Evolutionary conservation across 1,139 yeast species (phyloP), one percentile per base, ranked within the genome.

Genomic region (Nakaseomyces uthaithaninus): DNA sequence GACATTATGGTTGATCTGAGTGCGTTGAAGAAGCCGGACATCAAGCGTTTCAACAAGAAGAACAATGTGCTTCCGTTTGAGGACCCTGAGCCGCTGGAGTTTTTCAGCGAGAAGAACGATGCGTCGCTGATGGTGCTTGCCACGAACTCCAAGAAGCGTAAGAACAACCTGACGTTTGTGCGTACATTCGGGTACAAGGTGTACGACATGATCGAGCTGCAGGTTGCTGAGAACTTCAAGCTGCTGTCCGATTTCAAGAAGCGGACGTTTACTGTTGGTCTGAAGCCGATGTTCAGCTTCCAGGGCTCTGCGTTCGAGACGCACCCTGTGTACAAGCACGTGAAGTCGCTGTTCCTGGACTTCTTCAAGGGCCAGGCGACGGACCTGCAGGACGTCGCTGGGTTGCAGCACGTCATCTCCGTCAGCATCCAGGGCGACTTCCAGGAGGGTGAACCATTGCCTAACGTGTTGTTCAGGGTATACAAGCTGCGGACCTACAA

Each of bases 91-190:
- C 75, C 81, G 33, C 66, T 93, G 45, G 98, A 93, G 63, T 91
- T 93, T 57, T 84, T 89, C 60, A 73, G 95, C 48, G 95, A 89
- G 63, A 93, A 91, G 72, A 93, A 91, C 62, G 98, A 91, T 63
- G 65, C 83, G 36, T 86, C 97, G 2, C 67, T 91, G 48, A 63
- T 91, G 58, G 94, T 91, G n/a, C 71, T 89, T 43, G 75, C 89
- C 6, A 71, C 86, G 15, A 77, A 77, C 64, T 86, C 85, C 60
- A 93, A 91, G 65, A 91, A 93, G 69, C 77, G 98, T 63, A 95
- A 94, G 48, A 86, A 89, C 63, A 86, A 87, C 46, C 68, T 91
- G 55, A 85, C 93, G 2, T 91, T 87, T 62, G 71, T 80, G 27
- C 75, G 99, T 60, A 86, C 94, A 36, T 91, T 91, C 69, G 87